A percentile compares a stretch with the other conserved stretches of the same genome.
phyloP scores from a whole-genome alignment of 805 yeast species.

The Danielozyma ontarioensis region DNA sequence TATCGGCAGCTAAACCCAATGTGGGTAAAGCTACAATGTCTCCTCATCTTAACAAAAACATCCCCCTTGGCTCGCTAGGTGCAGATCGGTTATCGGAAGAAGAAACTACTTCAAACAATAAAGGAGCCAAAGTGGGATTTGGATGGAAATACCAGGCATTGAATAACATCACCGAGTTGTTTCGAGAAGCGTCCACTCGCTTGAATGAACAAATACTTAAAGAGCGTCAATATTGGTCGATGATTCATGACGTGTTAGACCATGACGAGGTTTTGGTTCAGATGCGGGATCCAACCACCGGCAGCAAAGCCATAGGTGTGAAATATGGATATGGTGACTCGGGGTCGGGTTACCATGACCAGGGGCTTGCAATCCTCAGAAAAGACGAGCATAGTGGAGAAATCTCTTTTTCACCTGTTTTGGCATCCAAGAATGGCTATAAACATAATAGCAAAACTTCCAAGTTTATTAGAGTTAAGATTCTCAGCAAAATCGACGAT shows the following conservation, averaged over 20 bases:
- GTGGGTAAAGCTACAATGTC: conserved; percentile 87
- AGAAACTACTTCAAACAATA: conserved; percentile 11
- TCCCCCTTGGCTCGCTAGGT: conserved; percentile 70
- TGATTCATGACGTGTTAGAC: conserved; percentile 39
- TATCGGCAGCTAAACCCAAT: conserved; percentile 78
- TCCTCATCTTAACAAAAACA: conserved; percentile 68
- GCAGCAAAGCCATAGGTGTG: conserved; percentile 61
- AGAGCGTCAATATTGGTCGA: conserved; percentile 68
- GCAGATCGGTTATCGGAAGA: conserved; percentile 34
- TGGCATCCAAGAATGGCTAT: conserved; percentile 16
- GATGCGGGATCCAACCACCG: conserved; percentile 46
- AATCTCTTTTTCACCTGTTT: conserved; percentile 28
- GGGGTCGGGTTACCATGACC: conserved; percentile 71
- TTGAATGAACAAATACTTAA: conserved; percentile 50
- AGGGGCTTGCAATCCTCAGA: conserved; percentile 70
- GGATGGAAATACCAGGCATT: conserved; percentile 87
- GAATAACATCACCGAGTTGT: conserved; percentile 45
- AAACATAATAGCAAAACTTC: conserved; percentile 31
- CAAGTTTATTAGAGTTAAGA: conserved; percentile 54
- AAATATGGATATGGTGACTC: conserved; percentile 90
- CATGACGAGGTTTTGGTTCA: conserved; percentile 63
- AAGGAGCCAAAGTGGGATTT: conserved; percentile 41
- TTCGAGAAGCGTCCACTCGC: conserved; percentile 47
- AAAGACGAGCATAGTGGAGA: conserved; percentile 36
- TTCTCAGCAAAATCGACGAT: conserved; percentile 50